Conservation (phyloP, 148 eudicot genomes). For the Rhododendron vialii region DNA sequence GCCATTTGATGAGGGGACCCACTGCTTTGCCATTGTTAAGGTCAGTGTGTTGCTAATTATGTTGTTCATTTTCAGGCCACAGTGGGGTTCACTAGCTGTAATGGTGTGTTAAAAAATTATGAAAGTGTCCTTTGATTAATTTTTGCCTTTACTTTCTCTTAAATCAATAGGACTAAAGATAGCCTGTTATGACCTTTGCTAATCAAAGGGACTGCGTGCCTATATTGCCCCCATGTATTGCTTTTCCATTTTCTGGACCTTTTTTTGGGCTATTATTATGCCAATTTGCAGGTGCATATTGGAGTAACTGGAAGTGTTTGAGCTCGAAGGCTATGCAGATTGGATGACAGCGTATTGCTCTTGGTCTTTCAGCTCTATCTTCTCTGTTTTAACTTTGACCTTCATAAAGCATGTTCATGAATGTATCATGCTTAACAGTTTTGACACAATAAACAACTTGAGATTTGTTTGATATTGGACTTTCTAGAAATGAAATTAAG, state of each 20-base stretch:
- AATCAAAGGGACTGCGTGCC: not conserved
- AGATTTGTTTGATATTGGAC: not conserved
- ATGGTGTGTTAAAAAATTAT: slow-evolving; percentile 11
- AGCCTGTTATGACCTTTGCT: slow-evolving; percentile 6
- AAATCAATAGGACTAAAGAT: slow-evolving; percentile 11
- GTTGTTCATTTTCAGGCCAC: slow-evolving; percentile 26
- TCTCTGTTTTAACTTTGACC: not conserved
- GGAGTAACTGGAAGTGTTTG: not conserved
- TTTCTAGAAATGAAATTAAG: not conserved
- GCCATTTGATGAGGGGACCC: slow-evolving; percentile 26
- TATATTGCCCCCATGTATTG: not conserved
- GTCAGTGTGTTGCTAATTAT: slow-evolving; percentile 36
- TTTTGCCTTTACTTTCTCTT: slow-evolving; percentile 16
- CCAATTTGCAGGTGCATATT: slow-evolving; percentile 4
- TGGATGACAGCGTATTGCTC: not conserved
- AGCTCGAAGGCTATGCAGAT: not conserved
- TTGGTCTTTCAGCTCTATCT: not conserved
- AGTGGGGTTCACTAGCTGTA: slow-evolving; percentile 18
- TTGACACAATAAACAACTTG: not conserved
- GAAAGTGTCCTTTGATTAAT: slow-evolving; percentile 11
- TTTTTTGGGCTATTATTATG: not conserved
- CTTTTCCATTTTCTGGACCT: not conserved
- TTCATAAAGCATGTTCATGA: not conserved
- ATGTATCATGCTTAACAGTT: not conserved
- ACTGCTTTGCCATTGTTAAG: slow-evolving; percentile 16